Base-by-base conservation (phyloP, 805 yeast genomes). In the Saccharomycopsis vini region DNA sequence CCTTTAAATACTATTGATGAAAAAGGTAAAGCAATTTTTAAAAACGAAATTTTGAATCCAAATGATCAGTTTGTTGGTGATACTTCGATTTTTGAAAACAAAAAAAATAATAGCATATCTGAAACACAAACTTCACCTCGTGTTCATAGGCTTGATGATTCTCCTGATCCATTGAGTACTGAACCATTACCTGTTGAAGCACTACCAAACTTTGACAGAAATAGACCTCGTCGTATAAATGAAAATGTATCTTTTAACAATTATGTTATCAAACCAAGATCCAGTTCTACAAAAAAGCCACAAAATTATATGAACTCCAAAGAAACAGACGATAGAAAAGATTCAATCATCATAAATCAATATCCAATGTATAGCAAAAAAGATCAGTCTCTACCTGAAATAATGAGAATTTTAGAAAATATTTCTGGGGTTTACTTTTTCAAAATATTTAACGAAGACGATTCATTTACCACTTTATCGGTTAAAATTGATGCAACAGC, bases 401-500 rank as follows among this genome's bases (percentile, higher is more conserved):
- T 37, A 9, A 38, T 47, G 42, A 35, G 33, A 18, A 40, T 37
- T 9, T 36, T 45, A 18, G 53, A 57, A 30, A 55, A 54, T 7
- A 55, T 57, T 31, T 59, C 56, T 38, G 64, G 62, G 36, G 63
- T 60, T 3, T 73, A 66, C 52, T 73, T 69, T 49, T 66, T 90
- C 19, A 77, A 95, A 48, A 79, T 90, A 1, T 88, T 83, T 64
- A 77, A 82, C 46, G 83, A 78, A 42, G 95, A 85, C 46, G 89
- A 87, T 53, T 82, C 88, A 9, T 85, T 87, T 51, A 82, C 92
- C 13, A 69, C 79, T 0, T 85, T 95, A 1, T 64, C 90, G 18
- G 81, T 95, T 56, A 76, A 90, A 0, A 69, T 83, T 28, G 84
- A 81, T 46, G 82, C 88, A 1, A 76, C 90, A 0, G 84, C 87